These are phyloP conservation scores for Penicillium tannophilum DNA, from an alignment of 495 filamentous ascomycete species.

Conservation along the genomic window DNA sequence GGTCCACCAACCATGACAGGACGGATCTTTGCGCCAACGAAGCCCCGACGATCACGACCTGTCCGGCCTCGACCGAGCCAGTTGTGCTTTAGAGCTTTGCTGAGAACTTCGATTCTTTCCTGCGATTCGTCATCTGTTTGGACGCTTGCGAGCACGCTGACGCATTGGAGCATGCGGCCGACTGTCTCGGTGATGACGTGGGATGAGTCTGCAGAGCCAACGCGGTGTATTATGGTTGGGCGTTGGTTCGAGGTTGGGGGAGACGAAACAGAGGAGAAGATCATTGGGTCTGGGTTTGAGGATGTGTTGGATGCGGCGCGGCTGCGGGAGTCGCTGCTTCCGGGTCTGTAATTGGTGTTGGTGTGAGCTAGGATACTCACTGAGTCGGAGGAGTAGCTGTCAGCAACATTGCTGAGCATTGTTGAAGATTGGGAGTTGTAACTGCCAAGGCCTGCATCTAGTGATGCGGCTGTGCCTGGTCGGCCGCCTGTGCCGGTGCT, in stretches of 20 bases:
- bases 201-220: conserved; percentile 60
- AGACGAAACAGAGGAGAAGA: conserved; percentile 57
- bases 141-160: conserved; percentile 82
- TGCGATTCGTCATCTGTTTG: conserved; percentile 72
- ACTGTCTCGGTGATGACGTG: conserved; percentile 88
- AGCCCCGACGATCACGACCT: conserved; percentile 83
- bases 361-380: conserved; percentile 39
- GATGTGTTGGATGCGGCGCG: conserved; percentile 88
- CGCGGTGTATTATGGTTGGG: conserved; percentile 45
- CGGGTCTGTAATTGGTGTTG: conserved; percentile 41
- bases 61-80: conserved; percentile 92
- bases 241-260: conserved; percentile 38
- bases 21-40: conserved; percentile 70
- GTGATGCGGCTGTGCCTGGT: conserved; percentile 69
- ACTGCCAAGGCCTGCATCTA: conserved; percentile 69
- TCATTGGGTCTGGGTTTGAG: conserved; percentile 51
- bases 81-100: conserved; percentile 87
- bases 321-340: conserved; percentile 54
- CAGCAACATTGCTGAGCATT: conserved; percentile 58
- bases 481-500: conserved; percentile 50
- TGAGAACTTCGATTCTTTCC: conserved; percentile 78
- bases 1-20: conserved; percentile 37
- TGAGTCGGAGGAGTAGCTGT: conserved; percentile 52
- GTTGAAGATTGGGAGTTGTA: conserved; percentile 77
- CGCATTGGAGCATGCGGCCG: conserved; percentile 93